phyloP scores from a whole-genome alignment of 2,329 filamentous ascomycete species.

The Aulographum hederae region DNA sequence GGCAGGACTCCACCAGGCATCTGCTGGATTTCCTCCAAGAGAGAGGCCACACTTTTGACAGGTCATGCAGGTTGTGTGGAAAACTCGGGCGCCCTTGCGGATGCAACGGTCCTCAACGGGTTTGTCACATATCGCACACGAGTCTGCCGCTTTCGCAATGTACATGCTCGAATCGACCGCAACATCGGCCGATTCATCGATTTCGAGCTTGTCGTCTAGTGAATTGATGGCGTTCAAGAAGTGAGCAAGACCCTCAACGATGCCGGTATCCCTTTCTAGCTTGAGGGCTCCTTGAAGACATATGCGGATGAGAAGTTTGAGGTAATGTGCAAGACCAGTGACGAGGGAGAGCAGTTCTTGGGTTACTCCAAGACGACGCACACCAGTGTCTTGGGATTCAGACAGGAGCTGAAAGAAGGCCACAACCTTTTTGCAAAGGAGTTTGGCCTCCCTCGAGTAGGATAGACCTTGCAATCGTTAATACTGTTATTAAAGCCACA shows the following conservation, averaged over 20 bases:
- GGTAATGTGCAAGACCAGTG: constrained; percentile 87
- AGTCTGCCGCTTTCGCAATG: constrained; percentile 40
- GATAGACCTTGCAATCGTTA: constrained; percentile 44
- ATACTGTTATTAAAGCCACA: constrained; percentile 13
- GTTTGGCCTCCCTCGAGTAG: constrained; percentile 89
- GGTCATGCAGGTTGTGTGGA: constrained; percentile 64
- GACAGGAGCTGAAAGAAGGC: constrained; percentile 91
- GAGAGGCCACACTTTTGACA: constrained; percentile 57
- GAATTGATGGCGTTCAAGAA: constrained; percentile 74
- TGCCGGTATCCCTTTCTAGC: constrained; percentile 67
- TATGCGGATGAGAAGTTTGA: constrained; percentile 93
- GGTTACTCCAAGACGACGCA: constrained; percentile 81
- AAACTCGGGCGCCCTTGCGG: constrained; percentile 54
- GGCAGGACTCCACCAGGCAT: constrained; percentile 51
- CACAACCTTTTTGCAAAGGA: constrained; percentile 98
- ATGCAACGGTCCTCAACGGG: constrained; percentile 92
- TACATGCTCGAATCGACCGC: constrained; percentile 22
- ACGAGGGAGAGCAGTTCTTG: constrained; percentile 96
- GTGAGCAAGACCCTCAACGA: constrained; percentile 54
- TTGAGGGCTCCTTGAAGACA: constrained; percentile 86
- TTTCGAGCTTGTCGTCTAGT: constrained; percentile 58
- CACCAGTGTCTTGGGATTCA: constrained; percentile 83
- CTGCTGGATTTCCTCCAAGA: constrained; percentile 45
- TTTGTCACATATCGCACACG: constrained; percentile 63
- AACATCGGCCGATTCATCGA: constrained; percentile 44